phyloP scores from a whole-genome alignment of 495 filamentous ascomycete species.

The Podospora tetraspora region DNA sequence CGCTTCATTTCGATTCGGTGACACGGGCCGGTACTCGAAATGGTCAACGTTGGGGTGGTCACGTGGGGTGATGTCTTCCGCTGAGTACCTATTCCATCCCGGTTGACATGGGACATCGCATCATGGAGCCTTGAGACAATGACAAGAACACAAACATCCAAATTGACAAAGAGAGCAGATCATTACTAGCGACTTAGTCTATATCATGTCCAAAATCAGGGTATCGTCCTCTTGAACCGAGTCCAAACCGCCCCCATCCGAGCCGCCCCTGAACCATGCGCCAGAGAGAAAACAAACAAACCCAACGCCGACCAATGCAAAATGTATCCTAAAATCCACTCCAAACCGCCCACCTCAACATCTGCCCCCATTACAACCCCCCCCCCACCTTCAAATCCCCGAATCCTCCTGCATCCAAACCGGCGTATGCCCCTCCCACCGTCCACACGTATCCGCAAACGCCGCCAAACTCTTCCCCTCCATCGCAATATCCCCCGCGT shows the following conservation, averaged over 20 bases:
- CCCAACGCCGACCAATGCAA: background rate
- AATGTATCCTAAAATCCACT: background rate
- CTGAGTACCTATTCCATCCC: too few species aligned
- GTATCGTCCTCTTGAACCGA: background rate
- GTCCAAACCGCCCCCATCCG: background rate
- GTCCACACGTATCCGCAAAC: constrained; percentile 7
- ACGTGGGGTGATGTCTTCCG: too few species aligned
- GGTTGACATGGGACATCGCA: too few species aligned
- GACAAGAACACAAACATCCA: background rate
- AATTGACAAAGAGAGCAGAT: background rate
- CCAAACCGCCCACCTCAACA: too few species aligned
- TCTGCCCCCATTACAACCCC: too few species aligned
- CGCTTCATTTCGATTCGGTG: too few species aligned
- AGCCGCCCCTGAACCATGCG: background rate
- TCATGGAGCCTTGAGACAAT: too few species aligned
- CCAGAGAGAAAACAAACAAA: background rate
- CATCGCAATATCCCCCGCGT: constrained; percentile 5
- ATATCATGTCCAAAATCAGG: background rate
- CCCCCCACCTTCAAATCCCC: constrained; percentile 19
- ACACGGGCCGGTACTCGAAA: too few species aligned
- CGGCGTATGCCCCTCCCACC: constrained; percentile 3
- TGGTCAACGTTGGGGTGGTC: too few species aligned
- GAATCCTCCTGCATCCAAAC: constrained; percentile 19
- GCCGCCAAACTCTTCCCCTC: background rate
- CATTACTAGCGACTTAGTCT: background rate